phyloP scores from a whole-genome alignment of 2,329 filamentous ascomycete genomes.

The Ophiostoma angusticollis region DNA sequence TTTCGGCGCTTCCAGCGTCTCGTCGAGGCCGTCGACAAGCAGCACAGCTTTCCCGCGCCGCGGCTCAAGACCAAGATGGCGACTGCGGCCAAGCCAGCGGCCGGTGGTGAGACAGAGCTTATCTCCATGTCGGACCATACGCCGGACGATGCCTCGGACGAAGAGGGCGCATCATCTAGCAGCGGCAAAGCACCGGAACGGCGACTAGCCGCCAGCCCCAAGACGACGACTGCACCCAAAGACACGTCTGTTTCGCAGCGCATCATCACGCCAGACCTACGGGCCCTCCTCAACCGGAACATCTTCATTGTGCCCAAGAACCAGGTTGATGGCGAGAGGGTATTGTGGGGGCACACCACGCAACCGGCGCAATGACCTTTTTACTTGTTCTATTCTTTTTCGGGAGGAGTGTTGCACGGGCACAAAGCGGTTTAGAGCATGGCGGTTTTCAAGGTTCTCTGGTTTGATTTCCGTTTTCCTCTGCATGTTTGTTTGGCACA shows the following conservation, averaged over 20 bases:
- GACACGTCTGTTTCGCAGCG: constrained; percentile 19
- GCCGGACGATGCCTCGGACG: neutral
- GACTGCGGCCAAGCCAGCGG: neutral
- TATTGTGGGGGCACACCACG: constrained; percentile 12
- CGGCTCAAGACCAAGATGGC: constrained; percentile 14
- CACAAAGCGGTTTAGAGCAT: too few species aligned
- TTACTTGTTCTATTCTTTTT: neutral
- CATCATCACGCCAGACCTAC: constrained; percentile 44
- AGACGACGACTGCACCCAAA: neutral
- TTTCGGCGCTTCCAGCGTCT: constrained; percentile 80
- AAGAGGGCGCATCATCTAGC: neutral
- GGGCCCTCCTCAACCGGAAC: constrained; percentile 37
- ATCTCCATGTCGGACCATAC: constrained; percentile 3
- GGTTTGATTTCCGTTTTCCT: neutral
- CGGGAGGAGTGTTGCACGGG: too few species aligned
- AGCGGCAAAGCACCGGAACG: constrained; percentile 10
- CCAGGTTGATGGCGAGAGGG: constrained; percentile 1
- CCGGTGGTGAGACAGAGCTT: constrained; percentile 5
- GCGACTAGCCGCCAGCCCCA: too few species aligned
- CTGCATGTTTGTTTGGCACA: neutral
- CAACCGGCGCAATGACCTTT: neutral
- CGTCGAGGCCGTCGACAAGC: constrained; percentile 86
- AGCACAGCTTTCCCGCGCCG: constrained; percentile 64
- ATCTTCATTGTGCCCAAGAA: constrained; percentile 23
- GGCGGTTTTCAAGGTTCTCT: too few species aligned